These are phyloP conservation scores for Rhizopogon vesiculosus DNA, from an alignment of 768 basidiomycete species.

Conservation along the genomic window DNA sequence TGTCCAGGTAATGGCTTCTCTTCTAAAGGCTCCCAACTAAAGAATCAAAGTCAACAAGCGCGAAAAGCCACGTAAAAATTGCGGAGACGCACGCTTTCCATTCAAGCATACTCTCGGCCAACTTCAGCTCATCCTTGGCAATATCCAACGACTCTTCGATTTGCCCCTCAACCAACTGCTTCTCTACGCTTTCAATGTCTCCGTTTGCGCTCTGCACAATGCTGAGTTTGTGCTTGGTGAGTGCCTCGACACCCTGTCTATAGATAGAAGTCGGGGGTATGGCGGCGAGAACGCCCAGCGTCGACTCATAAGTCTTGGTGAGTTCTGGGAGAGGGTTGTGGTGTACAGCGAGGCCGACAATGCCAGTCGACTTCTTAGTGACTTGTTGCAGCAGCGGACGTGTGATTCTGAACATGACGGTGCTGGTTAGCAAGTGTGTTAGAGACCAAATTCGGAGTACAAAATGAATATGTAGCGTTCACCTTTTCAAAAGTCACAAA, in stretches of 20 bases:
- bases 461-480: not conserved
- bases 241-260: slow-evolving; percentile 82
- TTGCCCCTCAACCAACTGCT: slow-evolving; percentile 74
- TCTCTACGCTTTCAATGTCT: slow-evolving; percentile 65
- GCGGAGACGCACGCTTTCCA: slow-evolving; percentile 87
- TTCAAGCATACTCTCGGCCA: slow-evolving; percentile 81
- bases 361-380: slow-evolving; percentile 78
- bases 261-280: slow-evolving; percentile 86
- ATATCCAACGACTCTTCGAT: slow-evolving; percentile 83
- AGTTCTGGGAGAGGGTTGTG: slow-evolving; percentile 81
- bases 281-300: slow-evolving; percentile 59
- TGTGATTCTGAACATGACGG: slow-evolving; percentile 70
- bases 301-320: slow-evolving; percentile 68
- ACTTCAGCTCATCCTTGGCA: slow-evolving; percentile 75
- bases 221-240: slow-evolving; percentile 75
- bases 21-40: slow-evolving; percentile 86
- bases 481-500: not conserved
- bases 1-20: slow-evolving; percentile 78
- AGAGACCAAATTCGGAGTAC: not conserved
- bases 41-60: slow-evolving; percentile 5
- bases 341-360: slow-evolving; percentile 82
- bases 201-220: slow-evolving; percentile 67
- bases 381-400: slow-evolving; percentile 63
- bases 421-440: slow-evolving; percentile 12
- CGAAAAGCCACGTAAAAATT: slow-evolving; percentile 1